These are phyloP conservation scores for Colletotrichum sp. DNA, from an alignment of 2,329 filamentous ascomycete genomes.

Conservation along the genomic window DNA sequence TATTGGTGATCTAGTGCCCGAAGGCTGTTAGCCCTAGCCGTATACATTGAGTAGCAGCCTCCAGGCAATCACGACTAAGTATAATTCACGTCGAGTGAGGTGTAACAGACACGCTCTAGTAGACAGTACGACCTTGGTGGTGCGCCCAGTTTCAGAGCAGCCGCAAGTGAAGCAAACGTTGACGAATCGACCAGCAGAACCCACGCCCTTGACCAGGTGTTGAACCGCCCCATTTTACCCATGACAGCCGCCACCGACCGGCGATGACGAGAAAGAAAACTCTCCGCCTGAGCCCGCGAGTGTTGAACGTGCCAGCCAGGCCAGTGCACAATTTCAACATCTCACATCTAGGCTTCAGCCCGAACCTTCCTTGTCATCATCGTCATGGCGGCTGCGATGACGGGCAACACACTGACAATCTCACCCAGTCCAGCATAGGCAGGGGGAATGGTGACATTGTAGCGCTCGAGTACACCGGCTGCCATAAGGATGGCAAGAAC, in stretches of 20 bases:
- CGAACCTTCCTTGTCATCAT: slow-evolving; percentile 28
- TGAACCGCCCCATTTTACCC: background rate
- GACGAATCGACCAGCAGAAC: background rate
- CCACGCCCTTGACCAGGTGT: background rate
- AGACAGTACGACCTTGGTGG: background rate
- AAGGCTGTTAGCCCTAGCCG: background rate
- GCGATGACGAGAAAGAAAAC: background rate
- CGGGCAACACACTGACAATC: slow-evolving; percentile 68
- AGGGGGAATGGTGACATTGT: slow-evolving; percentile 54
- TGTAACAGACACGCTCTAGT: background rate
- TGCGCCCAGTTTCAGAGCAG: background rate
- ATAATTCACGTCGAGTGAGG: background rate
- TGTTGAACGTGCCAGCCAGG: slow-evolving; percentile 7
- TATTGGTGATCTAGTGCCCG: background rate
- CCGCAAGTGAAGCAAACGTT: background rate
- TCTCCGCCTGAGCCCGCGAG: background rate
- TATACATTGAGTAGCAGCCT: background rate
- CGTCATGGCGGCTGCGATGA: slow-evolving; percentile 46
- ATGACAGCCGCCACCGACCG: background rate
- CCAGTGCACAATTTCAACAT: background rate
- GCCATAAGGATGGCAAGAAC: slow-evolving; percentile 64
- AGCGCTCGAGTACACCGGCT: slow-evolving; percentile 56
- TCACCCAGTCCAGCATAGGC: slow-evolving; percentile 66
- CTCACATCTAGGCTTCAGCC: background rate
- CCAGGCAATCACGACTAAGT: background rate